Percentiles rank a stretch among this genome's conserved stretches.
phyloP scores from a whole-genome alignment of 2,329 filamentous ascomycete genomes.

The Triangularia setosa region DNA sequence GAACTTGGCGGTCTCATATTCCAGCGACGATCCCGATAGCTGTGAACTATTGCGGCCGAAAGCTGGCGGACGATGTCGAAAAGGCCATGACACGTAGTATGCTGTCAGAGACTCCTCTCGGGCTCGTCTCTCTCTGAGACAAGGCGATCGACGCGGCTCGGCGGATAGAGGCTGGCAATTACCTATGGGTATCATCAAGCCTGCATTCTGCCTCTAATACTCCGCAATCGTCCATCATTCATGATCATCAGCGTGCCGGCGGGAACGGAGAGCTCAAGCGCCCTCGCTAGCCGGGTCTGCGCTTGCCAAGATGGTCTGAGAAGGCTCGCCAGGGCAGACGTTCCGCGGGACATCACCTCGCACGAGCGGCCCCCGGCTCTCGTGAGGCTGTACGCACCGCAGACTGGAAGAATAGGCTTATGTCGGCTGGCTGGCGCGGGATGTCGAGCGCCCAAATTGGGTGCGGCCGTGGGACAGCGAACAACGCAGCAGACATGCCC shows the following conservation, averaged over 20 bases:
- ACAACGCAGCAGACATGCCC: background rate
- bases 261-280: conserved; percentile 15
- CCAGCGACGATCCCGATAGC: conserved; percentile 12
- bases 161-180: conserved; percentile 22
- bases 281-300: conserved; percentile 15
- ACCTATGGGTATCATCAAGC: conserved; percentile 10
- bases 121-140: background rate
- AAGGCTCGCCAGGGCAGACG: conserved; percentile 18
- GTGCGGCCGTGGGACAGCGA: conserved; percentile 2
- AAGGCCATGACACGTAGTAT: conserved; percentile 18
- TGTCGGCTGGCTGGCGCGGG: conserved; percentile 20
- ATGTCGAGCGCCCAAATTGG: conserved; percentile 14
- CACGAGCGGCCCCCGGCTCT: background rate
- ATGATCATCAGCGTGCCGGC: conserved; percentile 15
- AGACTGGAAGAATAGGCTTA: conserved; percentile 15
- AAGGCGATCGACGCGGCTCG: conserved; percentile 18
- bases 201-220: conserved; percentile 22
- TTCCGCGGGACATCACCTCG: conserved; percentile 16
- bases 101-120: conserved; percentile 10
- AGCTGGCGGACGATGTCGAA: background rate
- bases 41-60: conserved; percentile 7
- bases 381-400: conserved; percentile 20
- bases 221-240: conserved; percentile 6
- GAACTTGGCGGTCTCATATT: conserved; percentile 20
- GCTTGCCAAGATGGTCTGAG: conserved; percentile 15